These are phyloP conservation scores for Ogataea pignaliae DNA, from an alignment of 805 yeast genomes.

Conservation along the genomic window DNA sequence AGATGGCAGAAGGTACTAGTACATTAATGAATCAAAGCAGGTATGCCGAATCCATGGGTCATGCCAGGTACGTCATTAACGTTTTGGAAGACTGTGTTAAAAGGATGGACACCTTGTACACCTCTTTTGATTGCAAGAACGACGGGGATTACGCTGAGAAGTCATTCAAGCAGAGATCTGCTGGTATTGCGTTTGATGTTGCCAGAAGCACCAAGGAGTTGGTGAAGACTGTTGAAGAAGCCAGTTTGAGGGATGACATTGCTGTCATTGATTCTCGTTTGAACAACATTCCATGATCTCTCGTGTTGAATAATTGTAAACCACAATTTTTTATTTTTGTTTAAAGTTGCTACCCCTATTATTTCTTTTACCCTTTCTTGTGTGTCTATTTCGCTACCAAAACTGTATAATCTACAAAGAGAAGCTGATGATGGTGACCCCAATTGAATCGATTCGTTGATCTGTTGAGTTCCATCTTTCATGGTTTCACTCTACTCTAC, in stretches of 20 bases:
- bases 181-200: conserved; percentile 93
- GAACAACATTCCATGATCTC: conserved; percentile 4
- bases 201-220: conserved; percentile 95
- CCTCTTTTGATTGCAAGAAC: conserved; percentile 30
- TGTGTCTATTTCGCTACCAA: too few species aligned
- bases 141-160: conserved; percentile 76
- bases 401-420: too few species aligned
- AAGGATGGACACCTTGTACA: conserved; percentile 73
- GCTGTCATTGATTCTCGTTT: conserved; percentile 71
- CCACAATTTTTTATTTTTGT: too few species aligned
- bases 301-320: too few species aligned
- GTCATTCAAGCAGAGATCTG: conserved; percentile 86
- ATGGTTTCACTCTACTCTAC: too few species aligned
- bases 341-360: neutral
- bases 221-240: conserved; percentile 94
- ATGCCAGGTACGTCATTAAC: conserved; percentile 87
- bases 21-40: conserved; percentile 85
- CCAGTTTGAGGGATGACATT: conserved; percentile 81
- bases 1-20: conserved; percentile 87
- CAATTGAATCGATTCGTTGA: too few species aligned
- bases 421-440: too few species aligned
- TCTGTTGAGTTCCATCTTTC: too few species aligned
- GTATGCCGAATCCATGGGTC: conserved; percentile 79
- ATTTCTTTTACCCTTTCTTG: neutral
- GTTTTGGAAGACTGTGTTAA: conserved; percentile 80